Percentiles rank a stretch among this genome's conserved stretches.
phyloP scores from a whole-genome alignment of 2,329 filamentous ascomycete species.

The Colletotrichum coccodes region DNA sequence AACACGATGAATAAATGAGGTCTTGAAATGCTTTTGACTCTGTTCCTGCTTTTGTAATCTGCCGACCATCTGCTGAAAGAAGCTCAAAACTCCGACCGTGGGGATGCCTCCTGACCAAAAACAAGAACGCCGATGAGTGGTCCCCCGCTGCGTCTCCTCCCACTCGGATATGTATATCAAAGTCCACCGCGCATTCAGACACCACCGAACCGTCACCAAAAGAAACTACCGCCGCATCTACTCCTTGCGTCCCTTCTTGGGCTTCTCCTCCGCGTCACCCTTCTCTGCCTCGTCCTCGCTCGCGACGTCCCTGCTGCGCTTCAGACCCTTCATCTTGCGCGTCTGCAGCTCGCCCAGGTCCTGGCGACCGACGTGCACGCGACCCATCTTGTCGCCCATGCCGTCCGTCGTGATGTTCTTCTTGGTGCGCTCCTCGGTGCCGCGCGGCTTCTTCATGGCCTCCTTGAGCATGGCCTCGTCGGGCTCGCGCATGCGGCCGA shows the following conservation, averaged over 20 bases:
- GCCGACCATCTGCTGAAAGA: conserved; percentile 34
- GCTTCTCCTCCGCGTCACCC: conserved; percentile 51
- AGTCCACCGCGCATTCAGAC: neutral
- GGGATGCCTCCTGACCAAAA: conserved; percentile 31
- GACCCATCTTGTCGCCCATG: conserved; percentile 96
- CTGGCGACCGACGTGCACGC: conserved; percentile 90
- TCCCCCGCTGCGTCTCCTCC: conserved; percentile 19
- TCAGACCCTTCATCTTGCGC: conserved; percentile 99
- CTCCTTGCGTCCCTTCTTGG: conserved; percentile 33
- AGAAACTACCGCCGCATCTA: neutral
- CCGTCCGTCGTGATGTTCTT: conserved; percentile 95
- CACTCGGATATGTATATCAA: conserved; percentile 15
- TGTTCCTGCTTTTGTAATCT: conserved; percentile 34
- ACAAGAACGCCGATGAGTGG: conserved; percentile 29
- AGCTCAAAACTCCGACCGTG: conserved; percentile 33
- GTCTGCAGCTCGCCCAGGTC: conserved; percentile 90
- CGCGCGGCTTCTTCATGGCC: conserved; percentile 87
- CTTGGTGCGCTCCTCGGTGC: conserved; percentile 81
- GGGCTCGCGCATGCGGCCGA: conserved; percentile 83
- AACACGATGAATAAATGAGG: neutral
- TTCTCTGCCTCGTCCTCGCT: conserved; percentile 61
- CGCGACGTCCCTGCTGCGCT: conserved; percentile 76
- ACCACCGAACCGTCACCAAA: neutral
- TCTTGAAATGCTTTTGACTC: conserved; percentile 27
- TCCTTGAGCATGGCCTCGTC: conserved; percentile 86